A percentile compares a stretch with the other conserved stretches of the same genome.
phyloP scores from a whole-genome alignment of 192 early-diverging fungal genomes.

The Podila clonocystis region DNA sequence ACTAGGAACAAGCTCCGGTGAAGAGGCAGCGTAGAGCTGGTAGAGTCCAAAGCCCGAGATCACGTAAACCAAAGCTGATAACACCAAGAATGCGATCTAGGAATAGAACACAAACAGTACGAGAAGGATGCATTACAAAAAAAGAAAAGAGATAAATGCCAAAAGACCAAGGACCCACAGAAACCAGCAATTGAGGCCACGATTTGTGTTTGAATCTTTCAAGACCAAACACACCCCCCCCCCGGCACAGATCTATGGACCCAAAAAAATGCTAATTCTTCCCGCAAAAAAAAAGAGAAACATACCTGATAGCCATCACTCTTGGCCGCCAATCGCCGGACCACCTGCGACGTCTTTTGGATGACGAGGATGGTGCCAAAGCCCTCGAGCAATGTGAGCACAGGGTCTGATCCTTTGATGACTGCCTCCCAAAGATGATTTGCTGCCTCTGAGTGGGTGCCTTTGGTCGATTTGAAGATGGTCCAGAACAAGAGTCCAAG shows the following conservation, averaged over 20 bases:
- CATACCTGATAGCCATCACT: slow-evolving; percentile 50
- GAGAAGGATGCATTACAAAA: neutral
- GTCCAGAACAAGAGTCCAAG: slow-evolving; percentile 22
- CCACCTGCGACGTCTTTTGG: slow-evolving; percentile 43
- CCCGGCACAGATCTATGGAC: no score
- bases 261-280: neutral
- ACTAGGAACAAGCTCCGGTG: slow-evolving; percentile 41
- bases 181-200: neutral
- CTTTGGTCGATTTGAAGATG: slow-evolving; percentile 33
- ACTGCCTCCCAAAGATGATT: slow-evolving; percentile 35
- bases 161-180: neutral
- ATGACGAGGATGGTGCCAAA: slow-evolving; percentile 49
- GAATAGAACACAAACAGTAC: neutral
- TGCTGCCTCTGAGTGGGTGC: neutral
- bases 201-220: no score
- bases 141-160: neutral
- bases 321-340: slow-evolving; percentile 27
- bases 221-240: no score
- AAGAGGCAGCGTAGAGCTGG: slow-evolving; percentile 41
- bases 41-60: slow-evolving; percentile 41
- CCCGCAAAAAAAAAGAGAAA: neutral
- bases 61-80: slow-evolving; percentile 46
- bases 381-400: slow-evolving; percentile 42
- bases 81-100: slow-evolving; percentile 42
- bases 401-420: slow-evolving; percentile 40